Evolutionary conservation across 805 yeast genomes (phyloP).

Genomic region (Hanseniaspora nectarophila): DNA sequence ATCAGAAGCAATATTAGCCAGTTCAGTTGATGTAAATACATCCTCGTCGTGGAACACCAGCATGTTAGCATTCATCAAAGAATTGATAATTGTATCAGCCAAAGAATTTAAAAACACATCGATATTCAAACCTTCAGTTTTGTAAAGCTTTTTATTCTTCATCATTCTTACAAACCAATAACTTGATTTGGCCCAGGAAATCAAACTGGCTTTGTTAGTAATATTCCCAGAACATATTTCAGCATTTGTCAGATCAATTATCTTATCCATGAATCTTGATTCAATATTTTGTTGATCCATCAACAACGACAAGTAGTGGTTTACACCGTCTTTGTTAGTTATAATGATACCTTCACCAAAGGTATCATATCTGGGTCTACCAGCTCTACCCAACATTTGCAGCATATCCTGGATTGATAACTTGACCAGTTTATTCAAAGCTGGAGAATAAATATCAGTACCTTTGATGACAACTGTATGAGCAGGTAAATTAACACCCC

Average conservation of each 20-base stretch:
- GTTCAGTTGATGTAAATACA: constrained; percentile 43
- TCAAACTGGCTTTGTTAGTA: constrained; percentile 49
- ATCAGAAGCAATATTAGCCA: constrained; percentile 76
- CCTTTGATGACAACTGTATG: constrained; percentile 90
- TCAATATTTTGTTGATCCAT: constrained; percentile 89
- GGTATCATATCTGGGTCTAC: constrained; percentile 86
- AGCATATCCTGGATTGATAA: constrained; percentile 88
- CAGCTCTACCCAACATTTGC: constrained; percentile 98
- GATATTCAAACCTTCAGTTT: constrained; percentile 20
- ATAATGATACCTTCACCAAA: constrained; percentile 90
- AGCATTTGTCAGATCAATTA: constrained; percentile 73
- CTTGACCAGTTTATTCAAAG: constrained; percentile 76
- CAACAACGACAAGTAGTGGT: constrained; percentile 77
- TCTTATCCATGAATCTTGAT: constrained; percentile 60
- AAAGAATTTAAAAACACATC: constrained; percentile 5
- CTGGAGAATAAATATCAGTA: constrained; percentile 87
- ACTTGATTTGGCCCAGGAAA: constrained; percentile 67
- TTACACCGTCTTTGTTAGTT: constrained; percentile 74
- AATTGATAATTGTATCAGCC: background rate
- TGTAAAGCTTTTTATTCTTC: constrained; percentile 59
- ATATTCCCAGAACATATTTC: constrained; percentile 71
- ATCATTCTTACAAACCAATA: constrained; percentile 72
- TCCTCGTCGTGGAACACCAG: constrained; percentile 35
- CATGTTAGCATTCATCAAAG: background rate
- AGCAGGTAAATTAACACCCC: constrained; percentile 96